phyloP scores from a whole-genome alignment of 2,329 filamentous ascomycete species.

The Diaporthe longicolla region DNA sequence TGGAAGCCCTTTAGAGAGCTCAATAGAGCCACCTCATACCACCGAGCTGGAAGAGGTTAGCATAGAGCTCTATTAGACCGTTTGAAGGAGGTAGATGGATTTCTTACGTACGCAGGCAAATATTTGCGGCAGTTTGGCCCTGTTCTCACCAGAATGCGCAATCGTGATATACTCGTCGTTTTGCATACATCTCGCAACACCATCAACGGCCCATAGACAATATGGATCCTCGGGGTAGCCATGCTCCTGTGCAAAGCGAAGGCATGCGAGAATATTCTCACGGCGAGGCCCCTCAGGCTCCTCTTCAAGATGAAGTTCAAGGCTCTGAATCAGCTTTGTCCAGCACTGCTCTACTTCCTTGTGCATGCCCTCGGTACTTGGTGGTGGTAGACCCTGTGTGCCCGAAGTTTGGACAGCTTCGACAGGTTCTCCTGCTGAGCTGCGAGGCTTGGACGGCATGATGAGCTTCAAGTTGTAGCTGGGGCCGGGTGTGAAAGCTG shows the following conservation, averaged over 20 bases:
- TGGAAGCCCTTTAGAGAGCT: not conserved
- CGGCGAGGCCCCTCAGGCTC: not conserved
- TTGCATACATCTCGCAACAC: not conserved
- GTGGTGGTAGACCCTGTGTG: not conserved
- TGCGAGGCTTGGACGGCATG: not conserved
- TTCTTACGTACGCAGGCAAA: not conserved
- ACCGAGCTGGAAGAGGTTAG: constrained; percentile 4
- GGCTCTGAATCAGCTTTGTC: not conserved
- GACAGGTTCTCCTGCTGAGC: not conserved
- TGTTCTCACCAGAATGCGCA: too few species aligned
- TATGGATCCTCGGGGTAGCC: not conserved
- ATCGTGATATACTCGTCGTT: not conserved
- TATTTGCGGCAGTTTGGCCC: too few species aligned
- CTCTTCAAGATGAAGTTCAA: not conserved
- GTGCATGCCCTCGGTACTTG: not conserved
- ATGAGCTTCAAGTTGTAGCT: not conserved
- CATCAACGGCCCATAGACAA: not conserved
- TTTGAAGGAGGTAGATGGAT: too few species aligned
- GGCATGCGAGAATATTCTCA: not conserved
- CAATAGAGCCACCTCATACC: not conserved
- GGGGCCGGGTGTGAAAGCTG: too few species aligned
- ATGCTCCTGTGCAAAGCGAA: not conserved
- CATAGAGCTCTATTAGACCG: not conserved
- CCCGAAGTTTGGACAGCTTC: not conserved
- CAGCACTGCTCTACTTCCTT: not conserved